Percentiles rank a stretch among this genome's conserved stretches.
phyloP scores from a whole-genome alignment of 2,329 filamentous ascomycete genomes.

The Fusarium continuum region DNA sequence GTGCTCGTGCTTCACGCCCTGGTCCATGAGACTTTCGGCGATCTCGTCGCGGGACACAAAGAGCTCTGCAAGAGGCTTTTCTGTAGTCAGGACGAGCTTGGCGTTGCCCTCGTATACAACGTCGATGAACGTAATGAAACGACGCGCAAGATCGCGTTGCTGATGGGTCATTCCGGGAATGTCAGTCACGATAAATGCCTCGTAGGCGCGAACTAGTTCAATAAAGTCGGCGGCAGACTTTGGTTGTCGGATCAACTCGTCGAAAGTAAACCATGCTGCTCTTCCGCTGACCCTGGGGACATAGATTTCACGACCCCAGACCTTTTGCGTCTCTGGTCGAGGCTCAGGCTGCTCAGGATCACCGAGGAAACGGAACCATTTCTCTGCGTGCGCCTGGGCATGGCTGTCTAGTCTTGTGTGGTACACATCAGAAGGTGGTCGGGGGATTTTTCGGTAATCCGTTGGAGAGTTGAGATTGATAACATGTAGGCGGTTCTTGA shows the following conservation, averaged over 20 bases:
- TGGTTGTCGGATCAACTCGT: slow-evolving; percentile 87
- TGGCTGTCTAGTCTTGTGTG: slow-evolving; percentile 85
- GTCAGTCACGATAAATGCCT: slow-evolving; percentile 90
- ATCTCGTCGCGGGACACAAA: slow-evolving; percentile 82
- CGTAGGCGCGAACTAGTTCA: slow-evolving; percentile 88
- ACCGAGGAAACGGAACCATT: slow-evolving; percentile 95
- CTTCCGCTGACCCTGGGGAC: slow-evolving; percentile 89
- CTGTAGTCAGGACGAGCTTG: slow-evolving; percentile 94
- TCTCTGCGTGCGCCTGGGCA: slow-evolving; percentile 83
- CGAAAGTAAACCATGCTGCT: slow-evolving; percentile 90
- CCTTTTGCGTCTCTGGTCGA: slow-evolving; percentile 79
- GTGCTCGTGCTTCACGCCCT: slow-evolving; percentile 51
- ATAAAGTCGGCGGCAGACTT: slow-evolving; percentile 96
- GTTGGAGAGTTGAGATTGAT: slow-evolving; percentile 95
- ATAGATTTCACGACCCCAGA: slow-evolving; percentile 91
- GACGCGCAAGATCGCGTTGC: slow-evolving; percentile 84
- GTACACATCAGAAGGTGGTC: slow-evolving; percentile 92
- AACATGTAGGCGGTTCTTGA: slow-evolving; percentile 84
- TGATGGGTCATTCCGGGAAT: slow-evolving; percentile 91
- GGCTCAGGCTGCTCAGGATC: slow-evolving; percentile 80
- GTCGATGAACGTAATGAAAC: slow-evolving; percentile 98
- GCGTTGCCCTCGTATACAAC: slow-evolving; percentile 92
- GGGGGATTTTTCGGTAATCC: slow-evolving; percentile 96
- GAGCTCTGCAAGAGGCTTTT: slow-evolving; percentile 82
- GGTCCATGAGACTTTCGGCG: slow-evolving; percentile 63